Conservation (phyloP, 2,329 filamentous ascomycete species). For the Aspergillus alliaceus region DNA sequence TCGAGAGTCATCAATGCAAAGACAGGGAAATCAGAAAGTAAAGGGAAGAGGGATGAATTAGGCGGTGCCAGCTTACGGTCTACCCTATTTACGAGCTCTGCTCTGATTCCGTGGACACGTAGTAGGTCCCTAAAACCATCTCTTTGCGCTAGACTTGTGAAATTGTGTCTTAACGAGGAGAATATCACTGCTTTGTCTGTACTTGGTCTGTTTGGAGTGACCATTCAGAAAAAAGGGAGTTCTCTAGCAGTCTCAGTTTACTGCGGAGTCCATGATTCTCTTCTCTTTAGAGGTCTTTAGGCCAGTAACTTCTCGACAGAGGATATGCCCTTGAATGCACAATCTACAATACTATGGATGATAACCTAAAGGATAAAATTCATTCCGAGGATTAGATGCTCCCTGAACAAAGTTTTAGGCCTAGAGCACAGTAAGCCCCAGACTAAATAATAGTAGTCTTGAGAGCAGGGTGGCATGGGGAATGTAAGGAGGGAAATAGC, state of each 20-base stretch:
- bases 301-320: conserved; percentile 16
- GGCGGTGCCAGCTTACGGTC: background rate
- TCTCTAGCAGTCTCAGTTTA: conserved; percentile 9
- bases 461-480: too few species aligned
- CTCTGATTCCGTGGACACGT: conserved; percentile 1
- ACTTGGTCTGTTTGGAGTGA: conserved; percentile 10
- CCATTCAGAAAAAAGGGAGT: conserved; percentile 16
- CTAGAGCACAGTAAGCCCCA: too few species aligned
- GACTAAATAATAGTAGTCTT: too few species aligned
- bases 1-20: too few species aligned
- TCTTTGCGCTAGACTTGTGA: background rate
- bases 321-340: too few species aligned
- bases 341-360: too few species aligned
- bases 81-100: conserved; percentile 2
- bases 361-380: too few species aligned
- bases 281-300: conserved; percentile 9
- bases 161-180: conserved; percentile 11
- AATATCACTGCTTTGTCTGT: conserved; percentile 11
- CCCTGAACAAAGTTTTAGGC: too few species aligned
- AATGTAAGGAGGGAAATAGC: too few species aligned
- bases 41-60: too few species aligned
- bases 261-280: conserved; percentile 19
- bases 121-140: conserved; percentile 3
- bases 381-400: too few species aligned
- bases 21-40: too few species aligned